phyloP scores from a whole-genome alignment of 805 yeast species.

The Lipomyces japonicus region DNA sequence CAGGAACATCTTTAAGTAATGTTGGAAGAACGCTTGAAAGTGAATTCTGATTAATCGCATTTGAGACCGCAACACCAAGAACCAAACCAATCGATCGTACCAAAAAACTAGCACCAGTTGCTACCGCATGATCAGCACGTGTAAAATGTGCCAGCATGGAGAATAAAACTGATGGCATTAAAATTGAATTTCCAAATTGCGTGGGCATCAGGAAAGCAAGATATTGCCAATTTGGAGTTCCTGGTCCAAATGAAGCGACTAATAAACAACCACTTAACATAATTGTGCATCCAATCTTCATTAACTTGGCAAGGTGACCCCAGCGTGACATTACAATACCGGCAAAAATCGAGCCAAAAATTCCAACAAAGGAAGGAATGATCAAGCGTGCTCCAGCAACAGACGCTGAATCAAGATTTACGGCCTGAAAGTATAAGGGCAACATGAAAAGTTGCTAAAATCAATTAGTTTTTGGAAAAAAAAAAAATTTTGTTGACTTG shows the following conservation, averaged over 20 bases:
- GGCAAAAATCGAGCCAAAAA: conserved; percentile 61
- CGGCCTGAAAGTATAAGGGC: conserved; percentile 64
- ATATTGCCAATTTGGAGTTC: conserved; percentile 39
- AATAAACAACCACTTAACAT: conserved; percentile 48
- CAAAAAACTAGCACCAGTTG: conserved; percentile 85
- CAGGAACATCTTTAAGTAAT: conserved; percentile 31
- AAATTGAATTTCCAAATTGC: conserved; percentile 63
- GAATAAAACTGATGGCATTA: conserved; percentile 66
- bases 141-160: conserved; percentile 76
- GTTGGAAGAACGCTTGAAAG: conserved; percentile 38
- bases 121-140: conserved; percentile 66
- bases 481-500: not conserved
- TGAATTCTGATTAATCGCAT: conserved; percentile 58
- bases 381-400: conserved; percentile 51
- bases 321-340: conserved; percentile 66
- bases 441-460: conserved; percentile 60
- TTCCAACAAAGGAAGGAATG: conserved; percentile 62
- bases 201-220: conserved; percentile 48
- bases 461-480: not conserved
- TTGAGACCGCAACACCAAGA: conserved; percentile 67
- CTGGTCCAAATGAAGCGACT: conserved; percentile 34
- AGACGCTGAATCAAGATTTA: conserved; percentile 50
- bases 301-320: conserved; percentile 57
- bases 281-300: conserved; percentile 43
- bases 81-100: conserved; percentile 86